phyloP scores from a whole-genome alignment of 2,329 filamentous ascomycete genomes.

The Exophiala mesophila region DNA sequence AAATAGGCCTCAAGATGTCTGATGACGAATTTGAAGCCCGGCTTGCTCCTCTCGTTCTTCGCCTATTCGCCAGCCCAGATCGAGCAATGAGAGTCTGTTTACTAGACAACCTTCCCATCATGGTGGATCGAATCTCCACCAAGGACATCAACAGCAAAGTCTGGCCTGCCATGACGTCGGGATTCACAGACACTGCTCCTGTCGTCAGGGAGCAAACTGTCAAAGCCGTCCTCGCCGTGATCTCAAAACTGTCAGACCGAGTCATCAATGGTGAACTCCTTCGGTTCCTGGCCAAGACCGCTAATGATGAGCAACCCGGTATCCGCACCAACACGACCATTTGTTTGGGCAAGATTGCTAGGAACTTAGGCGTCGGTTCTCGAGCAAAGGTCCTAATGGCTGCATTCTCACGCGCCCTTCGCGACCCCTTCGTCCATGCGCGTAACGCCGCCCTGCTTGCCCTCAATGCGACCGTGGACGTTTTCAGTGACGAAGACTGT shows the following conservation, averaged over 20 bases:
- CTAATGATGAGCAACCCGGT: constrained; percentile 94
- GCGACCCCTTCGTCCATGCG: constrained; percentile 92
- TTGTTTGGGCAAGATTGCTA: constrained; percentile 91
- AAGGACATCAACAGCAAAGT: constrained; percentile 94
- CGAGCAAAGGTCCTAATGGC: constrained; percentile 87
- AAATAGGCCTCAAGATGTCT: constrained; percentile 80
- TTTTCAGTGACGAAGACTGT: constrained; percentile 86
- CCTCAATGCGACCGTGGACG: constrained; percentile 75
- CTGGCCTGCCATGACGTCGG: constrained; percentile 90
- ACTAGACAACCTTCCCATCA: constrained; percentile 78
- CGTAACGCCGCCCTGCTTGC: constrained; percentile 85
- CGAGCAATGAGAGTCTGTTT: constrained; percentile 86
- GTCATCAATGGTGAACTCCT: constrained; percentile 90
- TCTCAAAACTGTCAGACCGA: constrained; percentile 84
- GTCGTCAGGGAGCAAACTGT: constrained; percentile 93
- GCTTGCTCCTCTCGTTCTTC: constrained; percentile 79
- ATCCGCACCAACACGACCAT: constrained; percentile 98
- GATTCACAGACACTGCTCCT: constrained; percentile 87
- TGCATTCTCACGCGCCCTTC: constrained; percentile 80
- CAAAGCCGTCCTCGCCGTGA: constrained; percentile 83
- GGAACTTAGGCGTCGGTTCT: constrained; percentile 69
- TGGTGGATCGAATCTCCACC: constrained; percentile 85
- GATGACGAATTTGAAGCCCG: constrained; percentile 84
- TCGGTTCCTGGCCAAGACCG: constrained; percentile 86
- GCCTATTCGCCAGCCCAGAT: constrained; percentile 86